A percentile compares a stretch with the other conserved stretches of the same genome.
phyloP scores from a whole-genome alignment of 2,329 filamentous ascomycete species.

The Pestalotiopsis fici region DNA sequence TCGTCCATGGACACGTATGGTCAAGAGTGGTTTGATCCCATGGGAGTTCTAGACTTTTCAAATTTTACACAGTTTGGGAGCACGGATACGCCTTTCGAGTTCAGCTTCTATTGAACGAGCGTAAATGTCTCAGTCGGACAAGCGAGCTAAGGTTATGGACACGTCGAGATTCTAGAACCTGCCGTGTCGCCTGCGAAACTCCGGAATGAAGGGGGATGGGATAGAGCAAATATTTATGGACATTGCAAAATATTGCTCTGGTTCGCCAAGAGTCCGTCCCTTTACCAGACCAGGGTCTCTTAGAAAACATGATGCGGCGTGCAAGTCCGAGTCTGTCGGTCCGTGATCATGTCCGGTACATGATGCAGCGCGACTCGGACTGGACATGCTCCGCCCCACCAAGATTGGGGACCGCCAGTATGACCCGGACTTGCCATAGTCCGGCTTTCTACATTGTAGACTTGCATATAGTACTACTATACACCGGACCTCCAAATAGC shows the following conservation, averaged over 20 bases:
- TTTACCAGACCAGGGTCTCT: background rate
- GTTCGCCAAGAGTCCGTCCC: background rate
- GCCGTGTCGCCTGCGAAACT: no score
- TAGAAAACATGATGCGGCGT: background rate
- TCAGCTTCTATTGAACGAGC: conserved; percentile 6
- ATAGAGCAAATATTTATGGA: background rate
- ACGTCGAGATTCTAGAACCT: no score
- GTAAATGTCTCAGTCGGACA: background rate
- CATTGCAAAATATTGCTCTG: background rate
- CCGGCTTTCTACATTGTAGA: background rate
- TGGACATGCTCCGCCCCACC: background rate
- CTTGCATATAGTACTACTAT: background rate
- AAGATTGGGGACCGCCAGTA: no score
- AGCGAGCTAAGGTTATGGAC: no score
- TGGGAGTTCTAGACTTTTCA: conserved; percentile 17
- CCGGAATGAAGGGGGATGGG: no score
- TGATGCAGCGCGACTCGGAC: background rate
- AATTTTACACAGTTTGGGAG: conserved; percentile 18
- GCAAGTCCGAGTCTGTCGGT: background rate
- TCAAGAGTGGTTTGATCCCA: conserved; percentile 17
- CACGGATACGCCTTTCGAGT: conserved; percentile 13
- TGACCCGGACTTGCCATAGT: background rate
- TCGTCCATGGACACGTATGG: background rate
- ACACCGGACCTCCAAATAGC: background rate
- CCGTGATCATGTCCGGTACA: background rate